phyloP scores from a whole-genome alignment of 163 green algal genomes.

The Picocystis sp. region DNA sequence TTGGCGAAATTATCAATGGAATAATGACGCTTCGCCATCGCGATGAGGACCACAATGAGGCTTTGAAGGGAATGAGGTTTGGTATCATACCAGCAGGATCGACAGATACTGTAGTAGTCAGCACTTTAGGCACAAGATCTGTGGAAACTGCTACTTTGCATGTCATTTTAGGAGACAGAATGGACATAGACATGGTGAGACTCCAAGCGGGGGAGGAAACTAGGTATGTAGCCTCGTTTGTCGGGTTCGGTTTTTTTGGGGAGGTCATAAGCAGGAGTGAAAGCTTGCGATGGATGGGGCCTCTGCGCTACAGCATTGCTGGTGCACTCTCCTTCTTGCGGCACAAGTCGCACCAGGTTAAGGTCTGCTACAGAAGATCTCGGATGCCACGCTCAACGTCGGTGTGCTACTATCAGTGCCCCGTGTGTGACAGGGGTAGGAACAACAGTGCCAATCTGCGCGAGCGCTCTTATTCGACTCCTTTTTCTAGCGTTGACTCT shows the following conservation, averaged over 20 bases:
- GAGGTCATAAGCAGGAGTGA: constrained; percentile 61
- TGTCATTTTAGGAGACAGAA: constrained; percentile 61
- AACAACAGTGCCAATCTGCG: constrained; percentile 3
- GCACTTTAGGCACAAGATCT: constrained; percentile 49
- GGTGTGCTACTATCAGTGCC: constrained; percentile 6
- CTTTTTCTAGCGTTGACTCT: constrained; percentile 9
- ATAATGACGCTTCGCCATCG: constrained; percentile 1
- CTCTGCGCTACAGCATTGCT: constrained; percentile 48
- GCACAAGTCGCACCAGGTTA: constrained; percentile 19
- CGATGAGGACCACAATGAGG: not conserved
- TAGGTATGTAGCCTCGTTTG: constrained; percentile 16
- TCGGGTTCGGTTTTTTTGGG: constrained; percentile 72
- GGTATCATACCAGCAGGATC: constrained; percentile 76
- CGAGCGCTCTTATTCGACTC: constrained; percentile 1
- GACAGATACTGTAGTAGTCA: constrained; percentile 73
- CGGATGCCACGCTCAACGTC: not conserved
- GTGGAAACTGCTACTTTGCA: constrained; percentile 56
- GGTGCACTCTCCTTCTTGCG: constrained; percentile 25
- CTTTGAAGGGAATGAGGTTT: constrained; percentile 23
- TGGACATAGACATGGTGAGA: constrained; percentile 44
- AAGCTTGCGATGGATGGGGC: constrained; percentile 51
- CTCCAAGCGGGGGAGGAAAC: constrained; percentile 22
- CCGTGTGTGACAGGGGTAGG: constrained; percentile 9
- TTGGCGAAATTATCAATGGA: constrained; percentile 6
- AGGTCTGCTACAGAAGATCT: constrained; percentile 11